A percentile compares a stretch with the other conserved stretches of the same genome.
phyloP scores from a whole-genome alignment of 768 basidiomycete species.

The Mycena galopus region DNA sequence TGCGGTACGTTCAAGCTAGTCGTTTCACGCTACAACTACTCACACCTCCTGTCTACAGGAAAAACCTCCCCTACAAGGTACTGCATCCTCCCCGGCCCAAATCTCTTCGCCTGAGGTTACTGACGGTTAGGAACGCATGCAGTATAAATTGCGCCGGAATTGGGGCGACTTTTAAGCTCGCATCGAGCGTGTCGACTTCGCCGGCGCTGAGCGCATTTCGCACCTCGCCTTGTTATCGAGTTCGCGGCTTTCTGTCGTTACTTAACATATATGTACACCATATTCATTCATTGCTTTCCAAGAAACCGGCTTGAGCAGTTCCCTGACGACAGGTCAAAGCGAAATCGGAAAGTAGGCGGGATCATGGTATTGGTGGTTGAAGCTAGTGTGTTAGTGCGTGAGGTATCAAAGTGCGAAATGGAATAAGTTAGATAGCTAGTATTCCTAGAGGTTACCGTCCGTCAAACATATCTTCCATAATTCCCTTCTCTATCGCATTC shows the following conservation, averaged over 20 bases:
- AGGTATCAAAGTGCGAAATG: constrained; percentile 21
- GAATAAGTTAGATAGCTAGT: constrained; percentile 30
- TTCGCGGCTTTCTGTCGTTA: constrained; percentile 14
- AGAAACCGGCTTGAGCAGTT: too few species aligned
- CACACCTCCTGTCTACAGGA: constrained; percentile 53
- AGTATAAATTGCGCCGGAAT: constrained; percentile 91
- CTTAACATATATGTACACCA: constrained; percentile 26
- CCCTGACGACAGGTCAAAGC: too few species aligned
- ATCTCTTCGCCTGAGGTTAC: constrained; percentile 47
- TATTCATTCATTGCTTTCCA: background rate
- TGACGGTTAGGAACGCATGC: constrained; percentile 71
- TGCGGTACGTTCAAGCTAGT: constrained; percentile 63
- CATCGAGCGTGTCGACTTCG: constrained; percentile 27
- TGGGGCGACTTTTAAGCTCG: constrained; percentile 85
- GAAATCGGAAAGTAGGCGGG: too few species aligned
- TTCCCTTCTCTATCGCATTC: constrained; percentile 85
- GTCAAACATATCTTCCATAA: constrained; percentile 94
- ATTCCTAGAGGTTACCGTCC: constrained; percentile 57
- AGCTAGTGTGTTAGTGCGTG: constrained; percentile 14
- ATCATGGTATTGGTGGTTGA: too few species aligned
- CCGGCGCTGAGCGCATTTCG: constrained; percentile 2
- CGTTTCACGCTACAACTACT: constrained; percentile 13
- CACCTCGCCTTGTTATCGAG: constrained; percentile 4
- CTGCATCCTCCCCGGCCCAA: constrained; percentile 23
- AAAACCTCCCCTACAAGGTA: constrained; percentile 93